These are phyloP conservation scores for Sugiyamaella neomexicana DNA, from an alignment of 1,139 yeast genomes.

Conservation along the genomic window DNA sequence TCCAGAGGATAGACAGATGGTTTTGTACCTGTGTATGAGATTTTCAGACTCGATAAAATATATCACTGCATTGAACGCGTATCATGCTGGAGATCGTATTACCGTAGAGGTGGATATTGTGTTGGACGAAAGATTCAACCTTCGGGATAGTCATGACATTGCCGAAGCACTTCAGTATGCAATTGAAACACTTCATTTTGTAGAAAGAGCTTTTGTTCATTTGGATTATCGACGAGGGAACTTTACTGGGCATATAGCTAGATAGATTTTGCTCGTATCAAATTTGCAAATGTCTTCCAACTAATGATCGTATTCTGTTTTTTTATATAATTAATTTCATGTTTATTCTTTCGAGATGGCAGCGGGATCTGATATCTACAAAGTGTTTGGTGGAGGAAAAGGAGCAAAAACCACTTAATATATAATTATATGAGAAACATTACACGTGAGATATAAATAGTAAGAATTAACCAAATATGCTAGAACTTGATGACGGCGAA, in stretches of 20 bases:
- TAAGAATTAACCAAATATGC: not conserved
- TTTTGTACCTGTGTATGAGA: conserved; percentile 64
- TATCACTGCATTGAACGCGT: conserved; percentile 67
- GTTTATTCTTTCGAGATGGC: too few species aligned
- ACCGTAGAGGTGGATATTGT: conserved; percentile 78
- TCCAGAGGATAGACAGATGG: conserved; percentile 61
- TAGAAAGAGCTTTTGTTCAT: conserved; percentile 81
- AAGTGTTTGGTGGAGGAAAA: too few species aligned
- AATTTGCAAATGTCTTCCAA: too few species aligned
- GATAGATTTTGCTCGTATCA: conserved; percentile 15
- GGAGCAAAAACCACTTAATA: not conserved
- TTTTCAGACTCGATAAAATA: conserved; percentile 68
- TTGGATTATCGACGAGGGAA: conserved; percentile 57
- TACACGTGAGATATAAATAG: not conserved
- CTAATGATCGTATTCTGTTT: too few species aligned
- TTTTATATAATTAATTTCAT: too few species aligned
- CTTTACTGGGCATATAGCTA: conserved; percentile 41
- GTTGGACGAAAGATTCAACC: conserved; percentile 52
- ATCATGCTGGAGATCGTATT: conserved; percentile 75
- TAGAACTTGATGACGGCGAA: conserved; percentile 9
- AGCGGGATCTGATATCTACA: too few species aligned
- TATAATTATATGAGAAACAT: not conserved
- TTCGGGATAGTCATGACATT: conserved; percentile 73
- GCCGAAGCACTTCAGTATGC: conserved; percentile 84
- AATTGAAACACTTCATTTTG: conserved; percentile 70